Evolutionary conservation across 306 rosid genomes (phyloP).

Genomic region (Pterocarpus santalinus): DNA sequence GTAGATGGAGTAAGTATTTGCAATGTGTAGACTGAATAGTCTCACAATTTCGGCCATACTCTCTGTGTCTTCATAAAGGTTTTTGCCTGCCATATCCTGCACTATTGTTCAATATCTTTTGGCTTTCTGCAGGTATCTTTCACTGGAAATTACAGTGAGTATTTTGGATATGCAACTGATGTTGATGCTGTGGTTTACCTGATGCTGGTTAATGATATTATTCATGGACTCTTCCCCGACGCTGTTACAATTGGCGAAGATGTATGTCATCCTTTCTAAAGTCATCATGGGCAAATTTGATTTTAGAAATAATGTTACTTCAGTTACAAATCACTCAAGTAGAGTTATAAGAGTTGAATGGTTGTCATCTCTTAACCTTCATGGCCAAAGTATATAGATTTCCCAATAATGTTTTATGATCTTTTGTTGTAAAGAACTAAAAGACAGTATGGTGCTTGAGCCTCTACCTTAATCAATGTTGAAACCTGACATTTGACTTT

Average conservation of each 20-base stretch:
- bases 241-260: constrained; percentile 96
- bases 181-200: constrained; percentile 93
- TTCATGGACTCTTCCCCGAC: constrained; percentile 95
- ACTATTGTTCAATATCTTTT: not conserved
- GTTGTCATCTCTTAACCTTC: not conserved
- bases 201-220: constrained; percentile 97
- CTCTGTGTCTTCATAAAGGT: not conserved
- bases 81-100: constrained; percentile 14
- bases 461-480: not conserved
- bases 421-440: constrained; percentile 9
- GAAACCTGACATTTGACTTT: constrained; percentile 27
- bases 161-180: constrained; percentile 88
- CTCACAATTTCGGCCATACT: too few relatives aligned
- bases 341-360: not conserved
- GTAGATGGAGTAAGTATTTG: too few relatives aligned
- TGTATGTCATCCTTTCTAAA: constrained; percentile 65
- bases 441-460: constrained; percentile 27
- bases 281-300: constrained; percentile 20
- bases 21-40: too few relatives aligned
- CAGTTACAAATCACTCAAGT: constrained; percentile 18
- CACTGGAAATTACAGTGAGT: constrained; percentile 93
- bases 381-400: constrained; percentile 22
- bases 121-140: constrained; percentile 39
- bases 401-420: not conserved
- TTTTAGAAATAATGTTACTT: constrained; percentile 16